phyloP scores from a whole-genome alignment of 1,139 yeast genomes.

The Protomyces lactucae-debilis region DNA sequence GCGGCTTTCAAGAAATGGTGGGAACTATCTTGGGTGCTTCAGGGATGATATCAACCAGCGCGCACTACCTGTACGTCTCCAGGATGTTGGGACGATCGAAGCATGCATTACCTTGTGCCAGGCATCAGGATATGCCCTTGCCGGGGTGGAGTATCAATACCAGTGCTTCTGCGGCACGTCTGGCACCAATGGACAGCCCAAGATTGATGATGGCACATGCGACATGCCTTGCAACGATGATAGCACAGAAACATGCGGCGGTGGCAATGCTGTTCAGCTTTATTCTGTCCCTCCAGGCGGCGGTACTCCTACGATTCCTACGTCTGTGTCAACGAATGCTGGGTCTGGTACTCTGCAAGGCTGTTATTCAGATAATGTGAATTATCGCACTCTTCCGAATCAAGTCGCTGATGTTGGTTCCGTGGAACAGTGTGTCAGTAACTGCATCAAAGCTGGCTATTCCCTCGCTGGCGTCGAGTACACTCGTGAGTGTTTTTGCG shows the following conservation, averaged over 20 bases:
- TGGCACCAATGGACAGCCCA: not conserved
- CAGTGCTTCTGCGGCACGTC: constrained; percentile 3
- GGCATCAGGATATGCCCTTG: not conserved
- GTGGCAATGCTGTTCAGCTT: not conserved
- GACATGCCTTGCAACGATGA: not conserved
- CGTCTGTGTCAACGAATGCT: not conserved
- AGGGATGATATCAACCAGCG: not conserved
- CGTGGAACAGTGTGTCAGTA: constrained; percentile 24
- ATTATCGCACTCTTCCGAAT: constrained; percentile 2
- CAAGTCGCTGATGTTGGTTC: constrained; percentile 7
- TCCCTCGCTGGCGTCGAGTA: constrained; percentile 26
- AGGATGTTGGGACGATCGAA: constrained; percentile 3
- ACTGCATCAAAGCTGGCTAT: constrained; percentile 15
- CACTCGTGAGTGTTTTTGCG: constrained; percentile 25
- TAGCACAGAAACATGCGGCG: not conserved
- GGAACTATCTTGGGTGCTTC: constrained; percentile 9
- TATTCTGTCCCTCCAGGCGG: constrained; percentile 11
- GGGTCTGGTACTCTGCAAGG: constrained; percentile 8
- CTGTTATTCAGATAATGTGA: constrained; percentile 14
- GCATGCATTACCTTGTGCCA: not conserved
- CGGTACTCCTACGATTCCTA: constrained; percentile 5
- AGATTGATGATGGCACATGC: not conserved
- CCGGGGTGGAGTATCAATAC: not conserved
- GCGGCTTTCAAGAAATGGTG: not conserved
- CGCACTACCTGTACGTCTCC: not conserved